Conservation (phyloP, 2,329 filamentous ascomycete species). For the Trichoderma oligosporum region DNA sequence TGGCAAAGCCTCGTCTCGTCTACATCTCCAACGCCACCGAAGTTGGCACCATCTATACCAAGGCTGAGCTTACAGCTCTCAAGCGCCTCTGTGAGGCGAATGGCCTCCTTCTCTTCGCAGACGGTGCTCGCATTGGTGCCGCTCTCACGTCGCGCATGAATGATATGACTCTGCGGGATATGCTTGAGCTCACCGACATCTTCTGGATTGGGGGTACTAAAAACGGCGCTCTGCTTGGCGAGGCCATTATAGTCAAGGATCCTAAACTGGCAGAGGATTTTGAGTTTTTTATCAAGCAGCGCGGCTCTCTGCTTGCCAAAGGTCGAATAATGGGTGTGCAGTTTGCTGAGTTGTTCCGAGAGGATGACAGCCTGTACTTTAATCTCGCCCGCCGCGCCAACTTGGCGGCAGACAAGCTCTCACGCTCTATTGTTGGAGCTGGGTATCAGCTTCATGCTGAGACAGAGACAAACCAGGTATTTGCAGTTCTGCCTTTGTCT, state of each 20-base stretch:
- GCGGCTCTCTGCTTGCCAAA: constrained; percentile 49
- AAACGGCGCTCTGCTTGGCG: constrained; percentile 47
- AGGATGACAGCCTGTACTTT: constrained; percentile 40
- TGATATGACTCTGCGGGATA: constrained; percentile 42
- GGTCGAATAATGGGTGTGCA: constrained; percentile 47
- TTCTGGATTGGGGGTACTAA: constrained; percentile 55
- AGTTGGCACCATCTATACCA: constrained; percentile 46
- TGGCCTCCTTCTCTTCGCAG: constrained; percentile 43
- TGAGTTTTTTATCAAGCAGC: constrained; percentile 50
- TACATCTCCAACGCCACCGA: constrained; percentile 52
- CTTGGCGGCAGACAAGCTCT: constrained; percentile 41
- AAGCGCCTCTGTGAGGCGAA: constrained; percentile 41
- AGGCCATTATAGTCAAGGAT: constrained; percentile 48
- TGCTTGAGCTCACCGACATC: constrained; percentile 47
- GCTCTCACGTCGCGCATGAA: constrained; percentile 42
- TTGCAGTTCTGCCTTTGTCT: constrained; percentile 40
- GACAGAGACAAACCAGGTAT: constrained; percentile 51
- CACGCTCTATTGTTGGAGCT: constrained; percentile 38
- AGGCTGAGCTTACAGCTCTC: constrained; percentile 40
- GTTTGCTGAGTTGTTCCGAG: constrained; percentile 46
- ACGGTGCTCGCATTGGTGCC: constrained; percentile 45
- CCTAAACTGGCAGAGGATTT: constrained; percentile 42
- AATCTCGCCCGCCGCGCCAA: constrained; percentile 45
- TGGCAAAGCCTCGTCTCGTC: constrained; percentile 48
- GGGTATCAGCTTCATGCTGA: constrained; percentile 42